Evolutionary conservation across 495 filamentous ascomycete species (phyloP), one percentile per base, ranked within the genome.

Genomic region (Lasiosphaeris hirsuta): DNA sequence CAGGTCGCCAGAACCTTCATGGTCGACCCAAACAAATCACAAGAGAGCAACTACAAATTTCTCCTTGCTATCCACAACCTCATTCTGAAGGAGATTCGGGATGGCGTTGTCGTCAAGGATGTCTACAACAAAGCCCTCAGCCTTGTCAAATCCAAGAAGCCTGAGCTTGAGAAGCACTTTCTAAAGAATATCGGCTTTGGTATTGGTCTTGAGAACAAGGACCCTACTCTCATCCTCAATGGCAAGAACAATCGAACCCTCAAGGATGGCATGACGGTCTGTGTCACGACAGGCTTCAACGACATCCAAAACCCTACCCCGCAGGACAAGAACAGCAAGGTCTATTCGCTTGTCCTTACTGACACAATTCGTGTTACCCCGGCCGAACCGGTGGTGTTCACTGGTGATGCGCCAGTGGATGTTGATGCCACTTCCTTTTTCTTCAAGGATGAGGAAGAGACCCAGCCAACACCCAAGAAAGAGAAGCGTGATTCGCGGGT

Each of bases 251-350:
- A 76, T 19, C 79, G 92, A 11, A 79, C 84, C 23, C 71, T 99
- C 49, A 94, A 90, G 68, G 95, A 96, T 68, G 95, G 95, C 61
- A 99, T 97, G 94, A 97, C 95, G 4, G 79, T 99, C 41, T 87
- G 85, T 64, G 80, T 99, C 60, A 90, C 86, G 8, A 87, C 92
- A 39, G 92, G 94, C 1, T 87, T 99, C 71, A 86, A 79, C 52
- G 92, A 97, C 67, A 78, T 99, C 17, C 81, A 89, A 66, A 95
- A 98, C 61, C 80, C 85, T 8, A 83, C 85, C 15, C 81, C 90
- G 0, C 89, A 92, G 69, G 90, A 94, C 62, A 90, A 90, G 75
- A 88, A 89, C 65, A 92, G 87, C 69, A 88, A 89, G 57, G 80
- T 79, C 7, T 99, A 97, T 63, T 93, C 92, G 7, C 80, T 99